These are phyloP conservation scores for Cladosporium sp. DNA, from an alignment of 2,329 filamentous ascomycete species.

Conservation along the genomic window DNA sequence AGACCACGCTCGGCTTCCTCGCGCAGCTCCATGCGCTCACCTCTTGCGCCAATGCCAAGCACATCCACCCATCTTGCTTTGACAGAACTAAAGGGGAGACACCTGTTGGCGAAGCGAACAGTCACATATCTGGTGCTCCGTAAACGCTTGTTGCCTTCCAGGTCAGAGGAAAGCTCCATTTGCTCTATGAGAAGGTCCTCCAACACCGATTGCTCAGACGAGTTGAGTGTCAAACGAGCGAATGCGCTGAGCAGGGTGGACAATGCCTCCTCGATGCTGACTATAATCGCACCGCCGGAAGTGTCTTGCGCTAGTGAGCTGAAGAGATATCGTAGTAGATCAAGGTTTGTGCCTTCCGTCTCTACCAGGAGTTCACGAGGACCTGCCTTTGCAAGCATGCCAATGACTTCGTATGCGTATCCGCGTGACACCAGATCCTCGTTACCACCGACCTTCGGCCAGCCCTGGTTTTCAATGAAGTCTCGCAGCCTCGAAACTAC, in stretches of 20 bases:
- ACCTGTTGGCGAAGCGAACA: constrained; percentile 87
- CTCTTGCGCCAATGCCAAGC: constrained; percentile 68
- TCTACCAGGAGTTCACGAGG: constrained; percentile 58
- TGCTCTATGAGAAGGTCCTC: constrained; percentile 66
- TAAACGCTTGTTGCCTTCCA: constrained; percentile 32
- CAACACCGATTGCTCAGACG: constrained; percentile 45
- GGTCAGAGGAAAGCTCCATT: constrained; percentile 36
- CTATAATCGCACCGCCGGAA: constrained; percentile 69
- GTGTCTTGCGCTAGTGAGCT: constrained; percentile 77
- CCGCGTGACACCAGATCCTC: constrained; percentile 67
- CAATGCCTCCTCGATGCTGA: constrained; percentile 86
- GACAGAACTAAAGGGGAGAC: constrained; percentile 75
- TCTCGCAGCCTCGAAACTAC: constrained; percentile 68
- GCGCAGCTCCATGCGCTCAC: constrained; percentile 76
- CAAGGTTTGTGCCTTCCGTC: constrained; percentile 45
- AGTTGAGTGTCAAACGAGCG: constrained; percentile 44
- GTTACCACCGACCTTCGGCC: constrained; percentile 64
- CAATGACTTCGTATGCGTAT: constrained; percentile 87
- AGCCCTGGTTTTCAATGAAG: constrained; percentile 79
- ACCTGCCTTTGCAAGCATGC: constrained; percentile 69
- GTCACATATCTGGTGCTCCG: constrained; percentile 78
- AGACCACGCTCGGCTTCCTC: constrained; percentile 90
- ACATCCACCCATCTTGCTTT: constrained; percentile 86
- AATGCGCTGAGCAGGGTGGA: constrained; percentile 71
- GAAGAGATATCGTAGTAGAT: constrained; percentile 75